Evolutionary conservation across 495 filamentous ascomycete genomes (phyloP).

Genomic region (Neurospora hispaniola): DNA sequence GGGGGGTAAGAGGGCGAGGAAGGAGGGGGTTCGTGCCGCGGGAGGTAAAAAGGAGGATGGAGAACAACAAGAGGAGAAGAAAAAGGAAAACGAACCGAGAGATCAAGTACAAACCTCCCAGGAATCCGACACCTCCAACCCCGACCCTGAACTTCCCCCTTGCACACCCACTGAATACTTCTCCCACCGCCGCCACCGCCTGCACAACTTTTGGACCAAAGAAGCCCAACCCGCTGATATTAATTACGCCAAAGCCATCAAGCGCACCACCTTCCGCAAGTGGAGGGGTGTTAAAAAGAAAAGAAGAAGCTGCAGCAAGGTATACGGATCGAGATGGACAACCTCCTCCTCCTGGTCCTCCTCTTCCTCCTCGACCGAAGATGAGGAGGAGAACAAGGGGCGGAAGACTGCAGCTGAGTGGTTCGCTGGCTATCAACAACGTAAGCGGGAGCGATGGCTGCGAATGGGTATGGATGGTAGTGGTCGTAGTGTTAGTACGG

Average conservation of each 20-base stretch:
- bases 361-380: too few relatives aligned
- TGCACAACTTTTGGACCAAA: neutral
- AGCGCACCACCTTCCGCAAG: neutral
- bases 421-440: neutral
- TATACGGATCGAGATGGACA: too few relatives aligned
- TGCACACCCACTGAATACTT: neutral
- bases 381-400: too few relatives aligned
- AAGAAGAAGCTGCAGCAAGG: neutral
- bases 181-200: neutral
- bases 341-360: too few relatives aligned
- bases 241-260: neutral
- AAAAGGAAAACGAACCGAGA: neutral
- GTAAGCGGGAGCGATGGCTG: too few relatives aligned
- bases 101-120: neutral
- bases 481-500: too few relatives aligned
- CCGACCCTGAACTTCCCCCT: neutral
- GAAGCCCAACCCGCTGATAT: neutral
- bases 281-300: neutral
- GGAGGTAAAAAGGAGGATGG: neutral
- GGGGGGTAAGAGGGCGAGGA: too few relatives aligned
- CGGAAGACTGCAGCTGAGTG: neutral
- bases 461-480: slow-evolving; percentile 16
- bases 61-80: neutral
- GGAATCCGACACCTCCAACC: neutral
- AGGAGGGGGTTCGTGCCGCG: too few relatives aligned